Conservation (phyloP, 768 basidiomycete genomes). For the Symmetrospora coprosmae region DNA sequence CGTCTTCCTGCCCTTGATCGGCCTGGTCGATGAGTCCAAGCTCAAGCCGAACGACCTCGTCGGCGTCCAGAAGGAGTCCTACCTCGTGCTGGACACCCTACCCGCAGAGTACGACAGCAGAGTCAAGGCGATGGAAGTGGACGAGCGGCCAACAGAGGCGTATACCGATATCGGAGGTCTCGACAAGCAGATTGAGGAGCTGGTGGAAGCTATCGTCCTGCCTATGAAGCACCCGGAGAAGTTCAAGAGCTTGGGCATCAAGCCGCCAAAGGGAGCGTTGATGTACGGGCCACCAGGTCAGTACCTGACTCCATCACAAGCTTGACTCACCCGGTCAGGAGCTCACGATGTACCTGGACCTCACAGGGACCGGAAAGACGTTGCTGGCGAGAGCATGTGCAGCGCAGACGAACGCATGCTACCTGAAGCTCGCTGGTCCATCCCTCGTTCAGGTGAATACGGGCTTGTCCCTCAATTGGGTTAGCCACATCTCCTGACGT, state of each 20-base stretch:
- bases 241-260: conserved; percentile 96
- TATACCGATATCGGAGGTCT: conserved; percentile 95
- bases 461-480: not conserved
- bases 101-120: conserved; percentile 95
- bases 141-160: conserved; percentile 90
- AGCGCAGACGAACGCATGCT: conserved; percentile 93
- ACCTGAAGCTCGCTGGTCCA: conserved; percentile 91
- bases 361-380: conserved; percentile 82
- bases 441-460: conserved; percentile 67
- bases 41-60: conserved; percentile 86
- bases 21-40: conserved; percentile 82
- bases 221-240: conserved; percentile 98
- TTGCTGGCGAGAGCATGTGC: conserved; percentile 94
- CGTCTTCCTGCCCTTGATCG: conserved; percentile 93
- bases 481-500: not conserved
- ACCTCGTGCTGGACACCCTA: conserved; percentile 84
- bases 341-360: not conserved
- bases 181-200: conserved; percentile 98
- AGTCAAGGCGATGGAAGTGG: conserved; percentile 99
- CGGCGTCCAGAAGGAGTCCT: conserved; percentile 98
- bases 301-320: no score
- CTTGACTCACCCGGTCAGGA: no score
- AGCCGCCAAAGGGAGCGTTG: conserved; percentile 88
- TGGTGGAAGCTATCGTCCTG: conserved; percentile 92
- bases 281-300: conserved; percentile 98